Conservation (phyloP, 495 filamentous ascomycete genomes). For the Talaromyces thailandensis region DNA sequence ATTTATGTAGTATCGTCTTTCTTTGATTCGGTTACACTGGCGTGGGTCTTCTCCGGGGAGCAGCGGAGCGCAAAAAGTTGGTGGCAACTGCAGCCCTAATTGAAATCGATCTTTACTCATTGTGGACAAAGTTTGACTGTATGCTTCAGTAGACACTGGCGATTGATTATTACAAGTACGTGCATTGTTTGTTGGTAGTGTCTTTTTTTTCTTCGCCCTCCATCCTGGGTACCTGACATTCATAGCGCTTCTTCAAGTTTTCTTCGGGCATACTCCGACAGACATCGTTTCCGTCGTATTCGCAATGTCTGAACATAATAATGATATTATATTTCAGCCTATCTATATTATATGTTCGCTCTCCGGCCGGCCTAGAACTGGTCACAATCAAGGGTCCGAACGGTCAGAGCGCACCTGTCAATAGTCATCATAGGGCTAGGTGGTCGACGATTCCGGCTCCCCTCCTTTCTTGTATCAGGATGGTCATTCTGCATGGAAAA, state of each 20-base stretch:
- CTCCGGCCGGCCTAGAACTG: background rate
- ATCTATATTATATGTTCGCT: background rate
- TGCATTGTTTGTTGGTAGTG: background rate
- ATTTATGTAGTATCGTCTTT: background rate
- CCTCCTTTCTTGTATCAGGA: background rate
- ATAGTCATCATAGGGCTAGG: slow-evolving; percentile 1
- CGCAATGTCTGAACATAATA: background rate
- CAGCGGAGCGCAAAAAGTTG: background rate
- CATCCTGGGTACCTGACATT: background rate
- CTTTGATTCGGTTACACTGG: background rate
- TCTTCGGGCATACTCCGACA: background rate
- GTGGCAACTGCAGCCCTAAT: slow-evolving; percentile 6
- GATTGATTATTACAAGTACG: background rate
- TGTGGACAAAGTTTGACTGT: background rate
- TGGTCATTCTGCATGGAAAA: background rate
- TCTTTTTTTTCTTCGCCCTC: no score
- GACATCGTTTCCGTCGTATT: background rate
- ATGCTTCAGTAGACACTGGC: background rate
- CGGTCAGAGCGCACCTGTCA: background rate
- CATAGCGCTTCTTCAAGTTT: background rate
- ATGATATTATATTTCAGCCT: background rate
- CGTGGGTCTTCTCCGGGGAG: slow-evolving; percentile 2
- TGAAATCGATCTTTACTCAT: background rate
- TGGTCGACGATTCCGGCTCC: background rate
- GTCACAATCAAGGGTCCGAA: background rate